phyloP scores from a whole-genome alignment of 441 rosid genomes.

The Mallotus repandus region DNA sequence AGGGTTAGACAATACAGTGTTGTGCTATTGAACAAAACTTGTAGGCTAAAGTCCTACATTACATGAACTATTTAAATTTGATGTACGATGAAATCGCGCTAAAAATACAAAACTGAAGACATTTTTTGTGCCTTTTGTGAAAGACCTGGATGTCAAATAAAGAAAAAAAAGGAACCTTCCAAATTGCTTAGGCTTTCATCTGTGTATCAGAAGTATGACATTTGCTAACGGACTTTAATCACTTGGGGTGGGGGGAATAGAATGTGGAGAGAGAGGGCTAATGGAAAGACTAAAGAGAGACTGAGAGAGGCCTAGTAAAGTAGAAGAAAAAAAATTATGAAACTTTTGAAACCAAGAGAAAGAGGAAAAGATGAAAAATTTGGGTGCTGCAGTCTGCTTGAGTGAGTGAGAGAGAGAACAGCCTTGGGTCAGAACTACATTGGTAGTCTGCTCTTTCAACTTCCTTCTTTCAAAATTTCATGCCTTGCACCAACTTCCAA shows the following conservation, averaged over 20 bases:
- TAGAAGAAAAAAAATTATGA: too few species aligned
- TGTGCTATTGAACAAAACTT: not conserved
- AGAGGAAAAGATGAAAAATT: too few species aligned
- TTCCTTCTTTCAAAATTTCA: too few species aligned
- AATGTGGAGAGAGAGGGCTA: too few species aligned
- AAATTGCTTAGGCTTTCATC: not conserved
- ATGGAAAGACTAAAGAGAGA: too few species aligned
- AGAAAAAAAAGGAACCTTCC: not conserved
- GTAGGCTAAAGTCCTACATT: not conserved
- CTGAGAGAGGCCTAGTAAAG: too few species aligned
- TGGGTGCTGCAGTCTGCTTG: too few species aligned
- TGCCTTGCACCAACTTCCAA: not conserved
- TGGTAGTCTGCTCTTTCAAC: not conserved
- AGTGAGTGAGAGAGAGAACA: too few species aligned
- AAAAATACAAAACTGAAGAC: not conserved
- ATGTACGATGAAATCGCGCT: not conserved
- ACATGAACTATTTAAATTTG: not conserved
- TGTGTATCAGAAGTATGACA: not conserved
- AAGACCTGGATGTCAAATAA: not conserved
- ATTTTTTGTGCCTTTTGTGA: not conserved
- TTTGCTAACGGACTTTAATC: too few species aligned
- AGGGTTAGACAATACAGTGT: not conserved
- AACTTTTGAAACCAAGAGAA: too few species aligned
- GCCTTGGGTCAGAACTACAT: not conserved
- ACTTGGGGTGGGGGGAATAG: too few species aligned